phyloP scores from a whole-genome alignment of 805 yeast genomes.

The Candida suzukii region DNA sequence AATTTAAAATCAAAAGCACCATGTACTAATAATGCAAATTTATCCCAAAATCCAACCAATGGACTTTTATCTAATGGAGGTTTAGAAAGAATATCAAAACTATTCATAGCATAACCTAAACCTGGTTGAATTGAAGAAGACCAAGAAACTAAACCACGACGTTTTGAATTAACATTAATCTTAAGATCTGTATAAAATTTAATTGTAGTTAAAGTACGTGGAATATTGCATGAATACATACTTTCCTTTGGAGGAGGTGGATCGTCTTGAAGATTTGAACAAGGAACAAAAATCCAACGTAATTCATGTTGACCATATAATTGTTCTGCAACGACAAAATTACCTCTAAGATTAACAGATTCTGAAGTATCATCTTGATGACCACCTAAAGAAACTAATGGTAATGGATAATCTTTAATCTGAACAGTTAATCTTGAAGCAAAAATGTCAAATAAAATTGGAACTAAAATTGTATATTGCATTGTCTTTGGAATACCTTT shows the following conservation, averaged over 20 bases:
- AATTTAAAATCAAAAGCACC: slow-evolving; percentile 44
- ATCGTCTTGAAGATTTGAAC: slow-evolving; percentile 27
- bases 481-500: slow-evolving; percentile 47
- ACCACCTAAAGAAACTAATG: slow-evolving; percentile 43
- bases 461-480: slow-evolving; percentile 48
- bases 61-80: slow-evolving; percentile 63
- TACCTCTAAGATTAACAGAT: slow-evolving; percentile 32
- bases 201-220: slow-evolving; percentile 59
- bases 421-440: slow-evolving; percentile 37
- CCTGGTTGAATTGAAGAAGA: slow-evolving; percentile 59
- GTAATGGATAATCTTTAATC: slow-evolving; percentile 51
- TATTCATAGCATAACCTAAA: slow-evolving; percentile 50
- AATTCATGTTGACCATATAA: slow-evolving; percentile 43
- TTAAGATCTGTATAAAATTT: slow-evolving; percentile 46
- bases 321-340: slow-evolving; percentile 53
- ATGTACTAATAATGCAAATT: slow-evolving; percentile 46
- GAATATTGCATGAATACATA: slow-evolving; percentile 49
- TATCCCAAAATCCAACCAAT: slow-evolving; percentile 70
- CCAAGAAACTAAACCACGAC: slow-evolving; percentile 54
- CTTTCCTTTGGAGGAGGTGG: slow-evolving; percentile 28
- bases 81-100: slow-evolving; percentile 61
- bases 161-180: slow-evolving; percentile 35
- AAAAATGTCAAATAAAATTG: slow-evolving; percentile 37
- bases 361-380: slow-evolving; percentile 34
- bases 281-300: slow-evolving; percentile 42